Evolutionary conservation across 2,329 filamentous ascomycete genomes (phyloP).

Genomic region (Neospermospora avenae): DNA sequence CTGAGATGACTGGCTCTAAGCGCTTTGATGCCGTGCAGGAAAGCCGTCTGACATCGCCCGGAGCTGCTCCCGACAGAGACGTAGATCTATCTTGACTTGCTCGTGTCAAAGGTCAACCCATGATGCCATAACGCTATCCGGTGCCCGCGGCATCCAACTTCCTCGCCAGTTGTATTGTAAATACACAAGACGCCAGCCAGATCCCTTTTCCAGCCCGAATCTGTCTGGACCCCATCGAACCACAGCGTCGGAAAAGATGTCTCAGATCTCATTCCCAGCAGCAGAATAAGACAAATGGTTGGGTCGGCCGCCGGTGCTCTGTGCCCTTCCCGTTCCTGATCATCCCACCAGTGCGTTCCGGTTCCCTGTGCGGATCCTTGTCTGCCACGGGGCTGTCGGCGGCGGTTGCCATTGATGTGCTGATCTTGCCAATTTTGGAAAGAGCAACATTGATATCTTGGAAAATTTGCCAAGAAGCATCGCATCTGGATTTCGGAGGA

Average conservation of each 20-base stretch:
- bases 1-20: conserved; percentile 5
- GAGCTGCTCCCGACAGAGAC: background rate
- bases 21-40: conserved; percentile 9
- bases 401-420: background rate
- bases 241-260: background rate
- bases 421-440: background rate
- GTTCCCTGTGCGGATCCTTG: conserved; percentile 3
- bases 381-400: background rate
- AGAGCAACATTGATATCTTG: background rate
- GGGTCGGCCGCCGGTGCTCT: background rate
- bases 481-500: background rate
- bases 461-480: background rate
- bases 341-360: conserved; percentile 3
- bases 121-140: background rate
- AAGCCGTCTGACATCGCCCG: conserved; percentile 1
- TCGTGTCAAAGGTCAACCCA: background rate
- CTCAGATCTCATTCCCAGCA: background rate
- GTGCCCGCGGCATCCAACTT: background rate
- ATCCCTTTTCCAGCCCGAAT: background rate
- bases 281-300: background rate
- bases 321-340: conserved; percentile 4
- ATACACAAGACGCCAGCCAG: background rate
- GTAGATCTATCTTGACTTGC: background rate
- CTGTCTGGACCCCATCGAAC: background rate
- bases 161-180: background rate